Conservation (phyloP, 108 stramenopile species). For the Chaetoceros tenuissimus region DNA sequence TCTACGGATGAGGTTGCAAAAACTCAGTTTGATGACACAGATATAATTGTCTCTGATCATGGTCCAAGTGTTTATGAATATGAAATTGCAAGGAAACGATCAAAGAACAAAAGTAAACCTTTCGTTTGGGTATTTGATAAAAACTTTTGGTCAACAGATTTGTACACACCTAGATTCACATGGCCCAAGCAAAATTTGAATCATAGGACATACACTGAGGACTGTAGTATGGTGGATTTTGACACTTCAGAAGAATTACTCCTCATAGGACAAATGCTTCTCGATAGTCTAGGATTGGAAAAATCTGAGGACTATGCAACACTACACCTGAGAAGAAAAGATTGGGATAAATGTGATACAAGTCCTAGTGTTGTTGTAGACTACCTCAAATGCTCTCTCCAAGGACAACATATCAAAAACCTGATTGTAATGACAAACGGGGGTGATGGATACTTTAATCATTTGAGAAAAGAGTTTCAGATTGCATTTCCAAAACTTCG, state of each 20-base stretch:
- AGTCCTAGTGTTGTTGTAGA: not conserved
- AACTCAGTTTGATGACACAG: not conserved
- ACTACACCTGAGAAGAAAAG: not conserved
- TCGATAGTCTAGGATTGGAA: not conserved
- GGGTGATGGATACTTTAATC: not conserved
- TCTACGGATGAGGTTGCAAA: not conserved
- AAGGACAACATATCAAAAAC: not conserved
- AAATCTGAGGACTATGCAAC: not conserved
- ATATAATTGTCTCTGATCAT: not conserved
- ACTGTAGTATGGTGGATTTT: not conserved
- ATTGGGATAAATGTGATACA: not conserved
- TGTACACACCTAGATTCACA: not conserved
- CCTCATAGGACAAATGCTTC: not conserved
- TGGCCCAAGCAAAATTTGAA: not conserved
- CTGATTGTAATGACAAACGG: slow-evolving; percentile 3
- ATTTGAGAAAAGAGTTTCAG: not conserved
- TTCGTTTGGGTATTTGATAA: not conserved
- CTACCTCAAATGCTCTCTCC: not conserved
- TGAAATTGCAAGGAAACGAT: not conserved
- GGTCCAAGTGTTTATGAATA: not conserved
- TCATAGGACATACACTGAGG: not conserved
- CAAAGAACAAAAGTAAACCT: not conserved
- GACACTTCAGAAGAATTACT: not conserved
- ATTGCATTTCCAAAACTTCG: not conserved
- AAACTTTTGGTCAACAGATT: not conserved